Evolutionary conservation across 2,329 filamentous ascomycete genomes (phyloP).

Genomic region (Neoascochyta sp.): DNA sequence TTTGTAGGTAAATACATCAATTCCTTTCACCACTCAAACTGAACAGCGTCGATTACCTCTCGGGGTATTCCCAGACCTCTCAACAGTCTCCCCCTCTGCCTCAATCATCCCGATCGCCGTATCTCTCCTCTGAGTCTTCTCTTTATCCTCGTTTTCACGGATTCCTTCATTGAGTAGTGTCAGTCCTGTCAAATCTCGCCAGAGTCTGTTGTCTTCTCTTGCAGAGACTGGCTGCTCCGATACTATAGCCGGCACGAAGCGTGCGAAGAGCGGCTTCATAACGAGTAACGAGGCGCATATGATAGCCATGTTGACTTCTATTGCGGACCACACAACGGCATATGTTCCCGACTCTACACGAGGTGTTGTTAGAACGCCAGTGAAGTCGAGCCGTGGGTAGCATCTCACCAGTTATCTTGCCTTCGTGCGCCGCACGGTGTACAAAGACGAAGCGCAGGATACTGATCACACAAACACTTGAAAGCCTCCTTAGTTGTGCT

Average conservation of each 20-base stretch:
- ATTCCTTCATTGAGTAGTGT: conserved; percentile 4
- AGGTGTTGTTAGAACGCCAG: too few relatives aligned
- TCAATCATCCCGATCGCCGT: conserved; percentile 6
- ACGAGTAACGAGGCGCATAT: conserved; percentile 45
- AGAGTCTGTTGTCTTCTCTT: conserved; percentile 10
- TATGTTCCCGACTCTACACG: conserved; percentile 37
- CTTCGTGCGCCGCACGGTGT: conserved; percentile 12
- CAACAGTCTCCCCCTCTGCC: neutral
- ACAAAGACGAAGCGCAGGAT: conserved; percentile 29
- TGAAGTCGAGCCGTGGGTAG: neutral
- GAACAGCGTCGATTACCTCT: too few relatives aligned
- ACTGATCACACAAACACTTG: conserved; percentile 29
- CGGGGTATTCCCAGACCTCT: neutral
- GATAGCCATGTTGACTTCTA: conserved; percentile 46
- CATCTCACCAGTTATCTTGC: conserved; percentile 23
- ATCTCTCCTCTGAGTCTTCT: conserved; percentile 7
- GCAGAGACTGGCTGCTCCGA: conserved; percentile 14
- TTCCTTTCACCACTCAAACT: too few relatives aligned
- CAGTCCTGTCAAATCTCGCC: conserved; percentile 14
- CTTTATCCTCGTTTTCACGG: conserved; percentile 9
- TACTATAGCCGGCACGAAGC: conserved; percentile 33
- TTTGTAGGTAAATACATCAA: too few relatives aligned
- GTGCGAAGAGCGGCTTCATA: conserved; percentile 41
- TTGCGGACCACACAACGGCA: conserved; percentile 40
- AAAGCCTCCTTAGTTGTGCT: too few relatives aligned